These are phyloP conservation scores for Amylostereum areolatum DNA, from an alignment of 1,284 basidiomycete species.

Conservation along the genomic window DNA sequence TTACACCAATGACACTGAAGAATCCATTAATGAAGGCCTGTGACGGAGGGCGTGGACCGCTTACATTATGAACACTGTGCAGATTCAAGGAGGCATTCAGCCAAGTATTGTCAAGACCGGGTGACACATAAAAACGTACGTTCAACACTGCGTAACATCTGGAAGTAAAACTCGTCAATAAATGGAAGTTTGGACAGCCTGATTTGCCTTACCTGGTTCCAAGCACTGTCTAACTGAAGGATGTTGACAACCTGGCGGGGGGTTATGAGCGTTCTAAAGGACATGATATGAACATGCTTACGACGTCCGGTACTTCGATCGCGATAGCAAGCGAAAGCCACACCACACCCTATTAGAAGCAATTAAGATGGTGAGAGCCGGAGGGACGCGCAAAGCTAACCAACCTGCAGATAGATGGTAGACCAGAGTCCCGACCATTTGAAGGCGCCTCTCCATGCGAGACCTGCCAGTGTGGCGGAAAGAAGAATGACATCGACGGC, in stretches of 20 bases:
- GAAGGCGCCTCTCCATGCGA: not conserved
- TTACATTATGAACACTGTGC: not conserved
- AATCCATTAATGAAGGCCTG: not conserved
- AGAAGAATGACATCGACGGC: not conserved
- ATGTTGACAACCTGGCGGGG: no score
- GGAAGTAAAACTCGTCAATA: not conserved
- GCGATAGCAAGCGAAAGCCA: not conserved
- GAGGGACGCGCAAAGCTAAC: not conserved
- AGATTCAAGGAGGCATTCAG: not conserved
- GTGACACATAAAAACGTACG: not conserved
- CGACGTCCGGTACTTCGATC: not conserved
- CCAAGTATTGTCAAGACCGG: not conserved
- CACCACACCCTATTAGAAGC: not conserved
- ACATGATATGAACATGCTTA: not conserved
- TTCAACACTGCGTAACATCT: not conserved
- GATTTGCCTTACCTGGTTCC: no score
- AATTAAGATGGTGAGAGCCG: not conserved
- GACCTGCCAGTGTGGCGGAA: not conserved
- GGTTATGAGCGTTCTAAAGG: not conserved
- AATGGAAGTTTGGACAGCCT: no score
- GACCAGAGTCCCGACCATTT: not conserved
- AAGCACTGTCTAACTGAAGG: no score
- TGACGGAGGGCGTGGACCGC: not conserved
- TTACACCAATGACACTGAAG: conserved; percentile 1
- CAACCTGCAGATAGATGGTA: not conserved